phyloP scores from a whole-genome alignment of 768 basidiomycete genomes.

The Rhizopogon roseolus region DNA sequence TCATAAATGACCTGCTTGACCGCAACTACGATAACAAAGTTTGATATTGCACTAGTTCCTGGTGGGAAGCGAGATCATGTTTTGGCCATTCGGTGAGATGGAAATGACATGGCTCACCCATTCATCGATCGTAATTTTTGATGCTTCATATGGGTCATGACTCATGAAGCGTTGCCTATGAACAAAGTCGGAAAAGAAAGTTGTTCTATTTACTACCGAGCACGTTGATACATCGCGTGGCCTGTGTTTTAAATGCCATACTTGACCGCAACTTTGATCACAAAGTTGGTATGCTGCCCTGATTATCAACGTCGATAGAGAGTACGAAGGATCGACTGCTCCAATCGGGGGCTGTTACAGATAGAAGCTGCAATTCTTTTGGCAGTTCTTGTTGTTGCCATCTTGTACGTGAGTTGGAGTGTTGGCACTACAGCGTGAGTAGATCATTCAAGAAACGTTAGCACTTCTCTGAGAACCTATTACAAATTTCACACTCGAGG shows the following conservation, averaged over 20 bases:
- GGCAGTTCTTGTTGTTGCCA: conserved; percentile 17
- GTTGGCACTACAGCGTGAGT: background rate
- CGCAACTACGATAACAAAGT: no score
- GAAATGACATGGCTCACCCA: background rate
- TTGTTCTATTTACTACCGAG: background rate
- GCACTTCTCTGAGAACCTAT: background rate
- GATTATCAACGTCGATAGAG: conserved; percentile 23
- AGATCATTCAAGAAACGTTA: background rate
- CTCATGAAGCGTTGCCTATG: background rate
- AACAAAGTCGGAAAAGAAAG: background rate
- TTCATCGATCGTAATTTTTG: background rate
- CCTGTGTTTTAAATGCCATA: conserved; percentile 49
- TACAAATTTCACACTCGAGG: conserved; percentile 4
- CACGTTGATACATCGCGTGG: conserved; percentile 34
- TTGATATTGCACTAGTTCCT: background rate
- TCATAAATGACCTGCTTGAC: no score
- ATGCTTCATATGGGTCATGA: background rate
- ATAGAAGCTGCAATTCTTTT: conserved; percentile 35
- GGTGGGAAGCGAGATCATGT: background rate
- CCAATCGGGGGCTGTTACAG: conserved; percentile 43
- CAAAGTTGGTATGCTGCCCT: conserved; percentile 27
- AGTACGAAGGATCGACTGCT: conserved; percentile 44
- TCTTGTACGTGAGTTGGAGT: conserved; percentile 6
- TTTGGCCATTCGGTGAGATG: background rate
- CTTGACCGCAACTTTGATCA: conserved; percentile 48